Evolutionary conservation across 2,329 filamentous ascomycete genomes (phyloP).

Genomic region (Clarireedia monteithiana): DNA sequence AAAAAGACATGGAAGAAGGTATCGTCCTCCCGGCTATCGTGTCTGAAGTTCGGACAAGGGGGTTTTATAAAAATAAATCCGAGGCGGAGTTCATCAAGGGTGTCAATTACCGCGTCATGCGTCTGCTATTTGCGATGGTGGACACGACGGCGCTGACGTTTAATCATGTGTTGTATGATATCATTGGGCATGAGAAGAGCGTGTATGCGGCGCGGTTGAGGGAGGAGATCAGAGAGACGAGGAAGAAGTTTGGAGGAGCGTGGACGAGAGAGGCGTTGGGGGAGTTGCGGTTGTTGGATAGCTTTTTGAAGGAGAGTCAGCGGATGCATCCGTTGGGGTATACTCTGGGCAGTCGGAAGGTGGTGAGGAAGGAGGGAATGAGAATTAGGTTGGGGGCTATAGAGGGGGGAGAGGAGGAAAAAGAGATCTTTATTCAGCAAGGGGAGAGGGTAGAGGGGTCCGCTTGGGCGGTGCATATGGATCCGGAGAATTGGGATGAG

Average conservation of each 20-base stretch:
- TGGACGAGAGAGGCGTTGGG: slow-evolving; percentile 1
- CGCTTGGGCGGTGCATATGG: slow-evolving; percentile 1
- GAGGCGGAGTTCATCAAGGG: neutral
- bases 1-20: neutral
- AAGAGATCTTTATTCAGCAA: neutral
- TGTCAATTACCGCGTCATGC: neutral
- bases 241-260: neutral
- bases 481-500: neutral
- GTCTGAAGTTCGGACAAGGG: neutral
- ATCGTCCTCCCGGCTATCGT: neutral
- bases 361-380: neutral
- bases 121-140: slow-evolving; percentile 3
- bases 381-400: neutral
- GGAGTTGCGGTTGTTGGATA: neutral
- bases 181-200: neutral
- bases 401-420: neutral
- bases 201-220: neutral
- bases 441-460: neutral
- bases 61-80: neutral
- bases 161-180: slow-evolving; percentile 1
- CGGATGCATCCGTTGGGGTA: slow-evolving; percentile 2
- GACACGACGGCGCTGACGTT: slow-evolving; percentile 5
- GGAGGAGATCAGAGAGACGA: neutral
- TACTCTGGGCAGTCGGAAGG: slow-evolving; percentile 3
- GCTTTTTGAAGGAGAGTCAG: slow-evolving; percentile 5